Evolutionary conservation across 352 stramenopile genomes (phyloP), one percentile per base, ranked within the genome.

Genomic region (Hyaloperonospora brassicae): DNA sequence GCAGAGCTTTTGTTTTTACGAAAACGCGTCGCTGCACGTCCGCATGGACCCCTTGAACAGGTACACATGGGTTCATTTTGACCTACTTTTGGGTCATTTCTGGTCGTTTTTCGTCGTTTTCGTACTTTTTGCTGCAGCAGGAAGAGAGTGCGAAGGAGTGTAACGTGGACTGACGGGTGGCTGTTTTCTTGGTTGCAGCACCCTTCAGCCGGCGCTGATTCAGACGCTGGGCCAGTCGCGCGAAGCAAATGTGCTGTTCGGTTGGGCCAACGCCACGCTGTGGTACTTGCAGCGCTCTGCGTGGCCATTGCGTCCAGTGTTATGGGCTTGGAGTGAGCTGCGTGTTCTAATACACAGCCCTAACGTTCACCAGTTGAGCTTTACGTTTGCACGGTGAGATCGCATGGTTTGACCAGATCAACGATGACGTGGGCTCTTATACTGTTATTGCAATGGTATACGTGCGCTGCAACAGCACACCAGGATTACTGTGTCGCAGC

Each of bases 261-360:
- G 76, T 7, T 56, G 81, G 39, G 80, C 66, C 10, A 70, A 71
- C n/a, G 66, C 66, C 17, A 67, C 63, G 38, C 49, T 93, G 25
- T 62, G 53, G 61, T 72, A 86, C 17, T 55, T 89, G 31, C 58
- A 86, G 62, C 69, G 72, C 23, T 71, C 71, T 27, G 64, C 73
- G 24, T 84, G 72, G 66, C 73, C 73, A 7, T 63, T 93, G 38
- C 74, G 71, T 2, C 64, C 76, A 39, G 68, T 89, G 34, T 87
- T 90, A 30, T 93, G 79, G 79, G 73, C 74, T 1, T 93, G 82
- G 79, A 93, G 69, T 42, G 65, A 93, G 47, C 54, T 93, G 30
- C 79, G 79, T 39, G 76, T 87, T 21, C 66, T 84, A 23, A 62
- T 90, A 7, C 55, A 66, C 22, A 83, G 66, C 39, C 35, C 59